These are phyloP conservation scores for Candida mesenterica DNA, from an alignment of 1,139 yeast species.

Conservation along the genomic window DNA sequence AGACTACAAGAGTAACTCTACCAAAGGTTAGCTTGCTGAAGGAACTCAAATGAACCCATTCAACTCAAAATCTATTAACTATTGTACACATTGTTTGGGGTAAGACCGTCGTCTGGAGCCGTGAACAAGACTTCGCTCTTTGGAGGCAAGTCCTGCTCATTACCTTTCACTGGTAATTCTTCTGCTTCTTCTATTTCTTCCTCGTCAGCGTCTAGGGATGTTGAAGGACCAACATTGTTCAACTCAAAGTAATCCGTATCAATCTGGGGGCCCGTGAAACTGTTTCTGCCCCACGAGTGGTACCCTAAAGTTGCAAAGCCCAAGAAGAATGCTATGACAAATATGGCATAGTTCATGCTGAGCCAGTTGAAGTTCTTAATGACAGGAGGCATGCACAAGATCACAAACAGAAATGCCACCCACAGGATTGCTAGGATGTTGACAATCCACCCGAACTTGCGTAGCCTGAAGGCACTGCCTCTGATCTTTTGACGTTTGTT, in stretches of 20 bases:
- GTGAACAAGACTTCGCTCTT: neutral
- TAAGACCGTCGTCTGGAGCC: neutral
- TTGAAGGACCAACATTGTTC: neutral
- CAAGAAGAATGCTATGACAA: conserved; percentile 54
- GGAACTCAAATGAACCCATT: no score
- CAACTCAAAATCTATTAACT: no score
- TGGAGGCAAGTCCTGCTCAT: neutral
- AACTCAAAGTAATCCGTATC: conserved; percentile 51
- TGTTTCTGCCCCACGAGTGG: conserved; percentile 55
- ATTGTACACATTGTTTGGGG: neutral
- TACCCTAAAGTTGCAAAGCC: conserved; percentile 51
- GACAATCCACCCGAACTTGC: conserved; percentile 63
- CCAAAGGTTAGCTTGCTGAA: no score
- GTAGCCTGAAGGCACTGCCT: conserved; percentile 71
- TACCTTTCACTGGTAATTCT: conserved; percentile 13
- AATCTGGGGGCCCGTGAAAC: conserved; percentile 65
- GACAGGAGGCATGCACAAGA: conserved; percentile 73
- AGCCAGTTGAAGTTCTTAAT: conserved; percentile 55
- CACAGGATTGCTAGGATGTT: conserved; percentile 61
- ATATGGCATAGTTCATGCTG: conserved; percentile 74
- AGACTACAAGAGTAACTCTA: no score
- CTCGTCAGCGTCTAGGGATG: conserved; percentile 14
- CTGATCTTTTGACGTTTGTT: conserved; percentile 61
- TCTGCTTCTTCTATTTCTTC: conserved; percentile 7
- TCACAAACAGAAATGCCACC: conserved; percentile 57